Evolutionary conservation across 257 asterid genomes (phyloP).

Genomic region (Lavandula angustifolia): DNA sequence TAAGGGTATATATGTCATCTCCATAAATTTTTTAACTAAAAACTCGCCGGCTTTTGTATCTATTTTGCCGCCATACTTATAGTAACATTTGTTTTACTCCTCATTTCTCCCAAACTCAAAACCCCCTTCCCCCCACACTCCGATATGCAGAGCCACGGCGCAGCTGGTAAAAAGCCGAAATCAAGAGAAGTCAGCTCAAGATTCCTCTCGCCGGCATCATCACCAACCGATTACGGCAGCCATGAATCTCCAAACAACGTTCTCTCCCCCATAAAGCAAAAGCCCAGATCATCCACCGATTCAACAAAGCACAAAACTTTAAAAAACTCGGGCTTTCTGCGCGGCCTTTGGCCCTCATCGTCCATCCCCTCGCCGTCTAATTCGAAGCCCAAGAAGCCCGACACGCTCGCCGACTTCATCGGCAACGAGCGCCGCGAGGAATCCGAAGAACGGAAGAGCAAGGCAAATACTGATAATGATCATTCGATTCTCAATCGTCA

Average conservation of each 20-base stretch:
- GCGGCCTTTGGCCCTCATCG: constrained; percentile 77
- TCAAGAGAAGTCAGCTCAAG: constrained; percentile 71
- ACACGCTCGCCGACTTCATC: constrained; percentile 49
- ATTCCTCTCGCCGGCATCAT: constrained; percentile 52
- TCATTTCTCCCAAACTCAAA: too few species aligned
- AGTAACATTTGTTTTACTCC: constrained; percentile 52
- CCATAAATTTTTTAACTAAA: constrained; percentile 26
- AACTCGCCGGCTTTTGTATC: constrained; percentile 62
- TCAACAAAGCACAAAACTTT: constrained; percentile 42
- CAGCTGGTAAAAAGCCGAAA: constrained; percentile 46
- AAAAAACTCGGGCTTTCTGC: constrained; percentile 51
- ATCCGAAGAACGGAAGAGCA: constrained; percentile 26
- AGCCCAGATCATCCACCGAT: constrained; percentile 43
- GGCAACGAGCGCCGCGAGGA: constrained; percentile 55
- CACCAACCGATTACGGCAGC: constrained; percentile 31
- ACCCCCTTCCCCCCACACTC: neutral
- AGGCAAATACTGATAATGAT: constrained; percentile 25
- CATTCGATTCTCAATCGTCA: constrained; percentile 41
- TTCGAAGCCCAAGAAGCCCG: constrained; percentile 30
- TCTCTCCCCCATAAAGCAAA: constrained; percentile 39
- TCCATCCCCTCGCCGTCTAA: constrained; percentile 18
- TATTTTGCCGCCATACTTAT: constrained; percentile 71
- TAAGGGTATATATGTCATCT: constrained; percentile 41
- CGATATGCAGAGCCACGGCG: constrained; percentile 48
- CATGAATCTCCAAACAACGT: constrained; percentile 46